phyloP scores from a whole-genome alignment of 331 rosid species.

The Malus hybrid region DNA sequence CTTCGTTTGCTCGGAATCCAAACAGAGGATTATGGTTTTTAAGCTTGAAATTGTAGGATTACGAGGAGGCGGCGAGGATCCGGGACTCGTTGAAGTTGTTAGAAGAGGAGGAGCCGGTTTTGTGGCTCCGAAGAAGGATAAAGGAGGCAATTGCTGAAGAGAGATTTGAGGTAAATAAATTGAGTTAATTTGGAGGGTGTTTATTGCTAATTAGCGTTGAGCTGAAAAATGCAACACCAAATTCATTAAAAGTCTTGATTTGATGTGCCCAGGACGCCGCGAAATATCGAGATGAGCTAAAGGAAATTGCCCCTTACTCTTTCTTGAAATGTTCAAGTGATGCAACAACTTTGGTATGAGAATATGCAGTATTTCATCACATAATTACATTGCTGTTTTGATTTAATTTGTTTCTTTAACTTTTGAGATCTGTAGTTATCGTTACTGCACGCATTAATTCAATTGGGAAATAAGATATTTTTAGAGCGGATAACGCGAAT shows the following conservation, averaged over 20 bases:
- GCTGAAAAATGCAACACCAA: not conserved
- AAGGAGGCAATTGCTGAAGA: constrained; percentile 75
- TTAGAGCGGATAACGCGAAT: not conserved
- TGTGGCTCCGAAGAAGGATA: constrained; percentile 53
- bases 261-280: constrained; percentile 68
- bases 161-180: constrained; percentile 57
- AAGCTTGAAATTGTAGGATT: constrained; percentile 45
- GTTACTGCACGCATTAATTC: not conserved
- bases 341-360: constrained; percentile 74
- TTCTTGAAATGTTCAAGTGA: constrained; percentile 87
- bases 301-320: constrained; percentile 65
- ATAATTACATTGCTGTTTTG: not conserved
- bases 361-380: not conserved
- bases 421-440: no score
- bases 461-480: not conserved
- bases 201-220: not conserved
- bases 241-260: not conserved
- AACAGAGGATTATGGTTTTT: not conserved
- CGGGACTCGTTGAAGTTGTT: constrained; percentile 69
- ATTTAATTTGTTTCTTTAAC: not conserved
- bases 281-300: constrained; percentile 72
- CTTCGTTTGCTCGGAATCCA: not conserved
- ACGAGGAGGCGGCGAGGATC: constrained; percentile 89
- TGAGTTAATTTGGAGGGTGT: not conserved
- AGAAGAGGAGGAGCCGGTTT: constrained; percentile 79